phyloP scores from a whole-genome alignment of 2,329 filamentous ascomycete genomes.

The Nectriaceae sp. region DNA sequence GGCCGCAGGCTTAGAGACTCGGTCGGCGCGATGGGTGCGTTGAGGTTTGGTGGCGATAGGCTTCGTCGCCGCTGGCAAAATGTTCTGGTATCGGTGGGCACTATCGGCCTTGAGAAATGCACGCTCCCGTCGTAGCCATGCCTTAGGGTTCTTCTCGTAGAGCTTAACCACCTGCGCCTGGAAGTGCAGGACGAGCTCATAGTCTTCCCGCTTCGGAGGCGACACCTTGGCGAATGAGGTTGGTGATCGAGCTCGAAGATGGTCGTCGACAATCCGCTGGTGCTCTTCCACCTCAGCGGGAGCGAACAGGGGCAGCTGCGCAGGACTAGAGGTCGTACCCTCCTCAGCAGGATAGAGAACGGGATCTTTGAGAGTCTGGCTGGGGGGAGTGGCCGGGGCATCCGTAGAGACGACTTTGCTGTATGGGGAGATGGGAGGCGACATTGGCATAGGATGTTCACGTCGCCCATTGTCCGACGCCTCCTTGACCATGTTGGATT shows the following conservation, averaged over 20 bases:
- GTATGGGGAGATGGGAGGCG: conserved; percentile 58
- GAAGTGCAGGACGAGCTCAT: conserved; percentile 55
- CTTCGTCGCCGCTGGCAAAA: conserved; percentile 36
- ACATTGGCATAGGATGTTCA: conserved; percentile 47
- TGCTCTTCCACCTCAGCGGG: conserved; percentile 42
- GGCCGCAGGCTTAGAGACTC: conserved; percentile 37
- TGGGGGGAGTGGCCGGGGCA: conserved; percentile 29
- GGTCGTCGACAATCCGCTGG: conserved; percentile 51
- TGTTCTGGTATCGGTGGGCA: conserved; percentile 40
- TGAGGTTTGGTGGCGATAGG: conserved; percentile 35
- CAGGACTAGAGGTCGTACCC: conserved; percentile 37
- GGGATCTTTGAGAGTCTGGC: conserved; percentile 49
- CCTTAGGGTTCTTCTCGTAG: conserved; percentile 44
- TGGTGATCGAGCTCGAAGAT: conserved; percentile 47
- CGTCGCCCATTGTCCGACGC: conserved; percentile 18
- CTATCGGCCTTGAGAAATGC: conserved; percentile 50
- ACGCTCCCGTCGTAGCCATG: conserved; percentile 54
- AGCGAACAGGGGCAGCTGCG: conserved; percentile 53
- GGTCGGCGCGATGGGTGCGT: conserved; percentile 33
- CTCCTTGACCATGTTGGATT: no score
- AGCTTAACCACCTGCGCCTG: conserved; percentile 52
- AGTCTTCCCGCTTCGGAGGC: conserved; percentile 55
- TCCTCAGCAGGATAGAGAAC: conserved; percentile 59
- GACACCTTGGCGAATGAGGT: conserved; percentile 44
- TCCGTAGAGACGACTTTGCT: conserved; percentile 41